These are phyloP conservation scores for Solanum commersonii DNA, from an alignment of 257 asterid species.

Conservation along the genomic window DNA sequence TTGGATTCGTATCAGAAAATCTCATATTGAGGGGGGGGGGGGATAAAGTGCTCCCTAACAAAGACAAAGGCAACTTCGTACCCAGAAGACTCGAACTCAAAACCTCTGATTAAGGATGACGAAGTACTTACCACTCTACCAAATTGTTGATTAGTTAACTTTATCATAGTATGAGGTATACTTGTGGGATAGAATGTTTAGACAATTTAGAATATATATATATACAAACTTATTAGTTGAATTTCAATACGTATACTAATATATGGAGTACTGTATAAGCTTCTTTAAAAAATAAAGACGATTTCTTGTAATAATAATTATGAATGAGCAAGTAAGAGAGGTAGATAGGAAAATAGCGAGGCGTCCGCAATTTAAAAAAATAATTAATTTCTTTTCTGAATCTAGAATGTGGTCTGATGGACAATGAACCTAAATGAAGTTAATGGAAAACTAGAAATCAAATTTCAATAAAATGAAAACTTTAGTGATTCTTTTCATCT, in stretches of 20 bases:
- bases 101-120: no score
- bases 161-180: background rate
- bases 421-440: background rate
- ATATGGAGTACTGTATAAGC: background rate
- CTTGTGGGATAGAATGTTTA: background rate
- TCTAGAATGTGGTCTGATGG: background rate
- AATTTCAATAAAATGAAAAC: background rate
- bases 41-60: no score
- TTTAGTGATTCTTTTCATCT: background rate
- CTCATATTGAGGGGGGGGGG: no score
- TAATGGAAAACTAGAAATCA: background rate
- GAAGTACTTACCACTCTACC: no score
- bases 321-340: background rate
- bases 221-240: background rate
- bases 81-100: no score
- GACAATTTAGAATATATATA: background rate
- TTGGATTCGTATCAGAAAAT: no score
- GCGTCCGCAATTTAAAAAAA: fast-evolving
- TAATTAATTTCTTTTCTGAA: background rate
- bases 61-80: no score
- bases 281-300: background rate
- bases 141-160: background rate
- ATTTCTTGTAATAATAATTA: background rate
- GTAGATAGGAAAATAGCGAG: background rate
- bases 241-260: background rate